Evolutionary conservation across 2,329 filamentous ascomycete species (phyloP).

Genomic region (Tolypocladium tropicale): DNA sequence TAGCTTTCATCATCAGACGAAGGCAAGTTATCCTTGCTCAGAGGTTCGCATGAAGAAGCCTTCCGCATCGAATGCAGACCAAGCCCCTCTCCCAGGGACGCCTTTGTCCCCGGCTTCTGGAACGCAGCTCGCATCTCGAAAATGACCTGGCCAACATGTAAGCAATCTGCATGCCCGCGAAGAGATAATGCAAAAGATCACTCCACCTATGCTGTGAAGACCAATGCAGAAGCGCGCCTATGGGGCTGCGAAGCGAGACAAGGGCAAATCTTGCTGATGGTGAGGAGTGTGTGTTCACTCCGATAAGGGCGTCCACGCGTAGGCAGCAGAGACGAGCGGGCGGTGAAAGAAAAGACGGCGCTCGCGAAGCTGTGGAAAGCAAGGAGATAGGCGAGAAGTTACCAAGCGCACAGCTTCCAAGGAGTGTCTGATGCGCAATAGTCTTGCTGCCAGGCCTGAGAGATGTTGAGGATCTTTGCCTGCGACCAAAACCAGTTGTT

Average conservation of each 20-base stretch:
- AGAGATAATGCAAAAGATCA: no score
- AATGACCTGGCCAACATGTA: background rate
- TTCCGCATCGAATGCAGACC: constrained; percentile 5
- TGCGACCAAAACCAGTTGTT: background rate
- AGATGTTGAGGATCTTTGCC: background rate
- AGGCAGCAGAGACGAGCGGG: background rate
- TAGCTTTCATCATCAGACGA: constrained; percentile 3
- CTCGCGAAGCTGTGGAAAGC: background rate
- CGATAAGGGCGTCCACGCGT: background rate
- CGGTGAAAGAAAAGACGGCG: background rate
- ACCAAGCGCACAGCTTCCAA: background rate
- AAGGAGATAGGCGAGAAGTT: background rate
- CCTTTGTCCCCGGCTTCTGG: background rate
- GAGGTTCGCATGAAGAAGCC: constrained; percentile 8
- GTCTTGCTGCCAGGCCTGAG: background rate
- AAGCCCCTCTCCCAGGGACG: background rate
- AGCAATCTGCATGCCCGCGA: background rate
- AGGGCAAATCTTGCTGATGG: background rate
- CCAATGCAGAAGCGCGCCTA: background rate
- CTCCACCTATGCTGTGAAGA: no score
- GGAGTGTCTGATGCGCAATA: background rate
- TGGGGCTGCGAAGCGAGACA: background rate
- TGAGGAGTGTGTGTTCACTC: background rate
- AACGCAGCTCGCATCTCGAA: background rate
- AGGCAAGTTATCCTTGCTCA: constrained; percentile 1